Evolutionary conservation across 805 yeast species (phyloP).

Genomic region (Candida silvicultrix): DNA sequence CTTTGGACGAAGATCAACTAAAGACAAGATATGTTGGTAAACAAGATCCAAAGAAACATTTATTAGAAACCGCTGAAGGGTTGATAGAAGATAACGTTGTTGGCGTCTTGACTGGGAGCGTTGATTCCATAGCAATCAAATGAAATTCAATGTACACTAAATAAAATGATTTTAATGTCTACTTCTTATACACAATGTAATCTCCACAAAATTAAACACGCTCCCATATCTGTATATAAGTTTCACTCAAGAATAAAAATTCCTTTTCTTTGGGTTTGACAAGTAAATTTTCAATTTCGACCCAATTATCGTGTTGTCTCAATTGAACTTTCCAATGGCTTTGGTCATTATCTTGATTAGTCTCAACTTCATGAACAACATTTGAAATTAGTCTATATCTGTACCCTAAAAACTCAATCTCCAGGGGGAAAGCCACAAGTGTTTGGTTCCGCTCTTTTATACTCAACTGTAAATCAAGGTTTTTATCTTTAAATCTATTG

Average conservation of each 20-base stretch:
- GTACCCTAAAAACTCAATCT: slow-evolving; percentile 24
- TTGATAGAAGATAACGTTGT: slow-evolving; percentile 88
- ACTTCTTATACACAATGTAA: too few relatives aligned
- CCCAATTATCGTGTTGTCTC: slow-evolving; percentile 43
- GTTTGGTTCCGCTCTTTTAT: slow-evolving; percentile 49
- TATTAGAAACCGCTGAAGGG: slow-evolving; percentile 80
- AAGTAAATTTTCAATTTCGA: slow-evolving; percentile 47
- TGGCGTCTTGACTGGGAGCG: slow-evolving; percentile 80
- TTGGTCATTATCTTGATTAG: slow-evolving; percentile 22
- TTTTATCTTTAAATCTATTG: slow-evolving; percentile 41
- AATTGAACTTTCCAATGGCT: slow-evolving; percentile 46
- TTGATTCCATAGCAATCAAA: slow-evolving; percentile 84
- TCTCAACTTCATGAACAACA: slow-evolving; percentile 29
- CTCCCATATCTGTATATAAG: slow-evolving; percentile 67
- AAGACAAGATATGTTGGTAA: slow-evolving; percentile 96
- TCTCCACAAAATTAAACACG: slow-evolving; percentile 13
- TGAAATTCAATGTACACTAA: slow-evolving; percentile 22
- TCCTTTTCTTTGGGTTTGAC: slow-evolving; percentile 46
- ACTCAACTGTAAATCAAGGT: slow-evolving; percentile 24
- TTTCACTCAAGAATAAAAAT: slow-evolving; percentile 53
- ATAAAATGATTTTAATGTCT: background rate
- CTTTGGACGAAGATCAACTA: slow-evolving; percentile 78
- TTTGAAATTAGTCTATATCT: slow-evolving; percentile 44
- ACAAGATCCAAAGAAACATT: slow-evolving; percentile 97
- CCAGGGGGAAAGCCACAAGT: slow-evolving; percentile 50